A percentile compares a stretch with the other conserved stretches of the same genome.
Evolutionary conservation across 441 rosid genomes (phyloP).

Genomic region (Bocquillonia castaneifolia): DNA sequence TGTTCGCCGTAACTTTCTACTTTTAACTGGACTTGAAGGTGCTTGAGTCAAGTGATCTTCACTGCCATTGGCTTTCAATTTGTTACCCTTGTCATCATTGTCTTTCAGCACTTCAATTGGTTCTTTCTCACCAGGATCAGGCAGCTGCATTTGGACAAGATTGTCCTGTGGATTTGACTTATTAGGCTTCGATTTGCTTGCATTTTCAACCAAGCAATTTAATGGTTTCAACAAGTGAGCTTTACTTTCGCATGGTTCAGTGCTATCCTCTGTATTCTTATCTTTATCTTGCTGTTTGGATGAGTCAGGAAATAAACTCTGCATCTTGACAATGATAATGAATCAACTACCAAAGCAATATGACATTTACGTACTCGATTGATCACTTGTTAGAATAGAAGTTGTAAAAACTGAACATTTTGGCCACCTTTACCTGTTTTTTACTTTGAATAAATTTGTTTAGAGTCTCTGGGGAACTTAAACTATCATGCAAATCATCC

Average conservation of each 20-base stretch:
- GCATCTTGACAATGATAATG: slow-evolving; percentile 21
- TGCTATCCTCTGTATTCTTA: slow-evolving; percentile 25
- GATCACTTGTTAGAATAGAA: neutral
- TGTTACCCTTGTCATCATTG: slow-evolving; percentile 28
- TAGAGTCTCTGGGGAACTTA: slow-evolving; percentile 42
- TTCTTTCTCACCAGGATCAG: slow-evolving; percentile 24
- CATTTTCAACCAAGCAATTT: slow-evolving; percentile 52
- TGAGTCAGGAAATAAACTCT: slow-evolving; percentile 24
- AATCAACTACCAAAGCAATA: neutral
- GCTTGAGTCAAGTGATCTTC: slow-evolving; percentile 30
- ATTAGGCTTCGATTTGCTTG: slow-evolving; percentile 42
- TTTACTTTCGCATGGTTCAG: slow-evolving; percentile 37
- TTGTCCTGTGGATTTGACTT: slow-evolving; percentile 31
- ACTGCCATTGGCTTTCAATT: slow-evolving; percentile 29
- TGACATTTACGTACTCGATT: neutral
- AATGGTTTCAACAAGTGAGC: slow-evolving; percentile 50
- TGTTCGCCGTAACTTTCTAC: slow-evolving; percentile 35
- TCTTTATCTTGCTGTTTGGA: slow-evolving; percentile 19
- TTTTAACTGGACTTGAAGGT: slow-evolving; percentile 35
- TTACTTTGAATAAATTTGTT: slow-evolving; percentile 26
- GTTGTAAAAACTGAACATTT: neutral
- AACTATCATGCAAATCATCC: slow-evolving; percentile 22
- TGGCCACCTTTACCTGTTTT: slow-evolving; percentile 41
- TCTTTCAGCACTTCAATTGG: slow-evolving; percentile 22
- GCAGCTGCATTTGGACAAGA: slow-evolving; percentile 21